phyloP scores from a whole-genome alignment of 345 rosid species.

The Heritiera fomes region DNA sequence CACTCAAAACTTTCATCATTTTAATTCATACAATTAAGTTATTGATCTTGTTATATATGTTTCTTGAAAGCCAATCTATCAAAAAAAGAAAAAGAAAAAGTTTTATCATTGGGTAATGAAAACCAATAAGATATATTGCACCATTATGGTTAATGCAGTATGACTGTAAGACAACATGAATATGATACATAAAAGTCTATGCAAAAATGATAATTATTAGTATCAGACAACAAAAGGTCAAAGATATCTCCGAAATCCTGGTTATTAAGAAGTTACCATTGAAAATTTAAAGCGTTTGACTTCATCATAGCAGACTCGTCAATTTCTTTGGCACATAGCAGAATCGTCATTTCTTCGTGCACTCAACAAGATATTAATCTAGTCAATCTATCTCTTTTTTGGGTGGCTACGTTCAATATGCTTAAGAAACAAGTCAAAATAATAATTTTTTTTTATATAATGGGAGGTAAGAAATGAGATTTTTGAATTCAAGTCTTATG shows the following conservation, averaged over 20 bases:
- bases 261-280: background rate
- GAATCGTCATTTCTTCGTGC: background rate
- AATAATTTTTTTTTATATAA: background rate
- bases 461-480: background rate
- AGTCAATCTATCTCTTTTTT: background rate
- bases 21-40: no score
- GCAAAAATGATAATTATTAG: background rate
- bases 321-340: background rate
- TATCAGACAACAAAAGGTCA: background rate
- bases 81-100: background rate
- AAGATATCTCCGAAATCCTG: background rate
- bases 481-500: no score
- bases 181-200: background rate
- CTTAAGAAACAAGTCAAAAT: background rate
- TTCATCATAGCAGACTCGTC: background rate
- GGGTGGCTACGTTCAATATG: background rate
- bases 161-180: constrained; percentile 11
- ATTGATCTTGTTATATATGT: no score
- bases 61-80: background rate
- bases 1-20: background rate
- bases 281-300: background rate
- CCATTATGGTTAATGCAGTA: background rate
- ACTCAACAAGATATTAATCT: background rate
- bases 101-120: background rate
- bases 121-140: background rate